Percentiles rank a stretch among this genome's conserved stretches.
Evolutionary conservation across 495 filamentous ascomycete genomes (phyloP).

Genomic region (Penicillium atrosanguineum): DNA sequence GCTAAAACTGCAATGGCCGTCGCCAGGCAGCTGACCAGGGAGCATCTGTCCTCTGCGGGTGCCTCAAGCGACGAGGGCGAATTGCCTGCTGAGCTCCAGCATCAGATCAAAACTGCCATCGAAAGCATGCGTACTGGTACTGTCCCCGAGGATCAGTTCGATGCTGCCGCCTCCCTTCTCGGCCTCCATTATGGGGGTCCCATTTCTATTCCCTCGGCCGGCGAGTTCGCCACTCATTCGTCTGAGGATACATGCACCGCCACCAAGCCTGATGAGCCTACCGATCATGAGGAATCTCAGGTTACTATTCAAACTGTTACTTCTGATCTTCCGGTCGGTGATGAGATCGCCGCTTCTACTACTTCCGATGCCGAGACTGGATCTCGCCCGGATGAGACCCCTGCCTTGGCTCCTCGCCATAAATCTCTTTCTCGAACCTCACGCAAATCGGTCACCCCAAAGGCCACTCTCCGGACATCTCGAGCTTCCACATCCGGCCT

Average conservation of each 20-base stretch:
- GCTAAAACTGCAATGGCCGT: slow-evolving; percentile 9
- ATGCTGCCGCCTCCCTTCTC: slow-evolving; percentile 18
- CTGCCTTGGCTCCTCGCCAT: slow-evolving; percentile 6
- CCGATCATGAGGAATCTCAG: background rate
- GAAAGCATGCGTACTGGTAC: slow-evolving; percentile 2
- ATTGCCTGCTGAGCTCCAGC: background rate
- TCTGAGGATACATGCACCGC: background rate
- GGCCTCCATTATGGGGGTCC: slow-evolving; percentile 1
- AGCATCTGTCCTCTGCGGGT: background rate
- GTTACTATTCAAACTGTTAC: background rate
- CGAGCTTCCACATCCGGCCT: background rate
- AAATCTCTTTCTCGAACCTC: background rate
- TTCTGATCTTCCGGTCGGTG: background rate
- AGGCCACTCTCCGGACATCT: background rate
- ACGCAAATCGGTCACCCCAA: background rate
- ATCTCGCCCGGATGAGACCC: slow-evolving; percentile 3
- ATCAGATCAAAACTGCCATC: slow-evolving; percentile 1
- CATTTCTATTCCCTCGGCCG: background rate
- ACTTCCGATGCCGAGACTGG: background rate
- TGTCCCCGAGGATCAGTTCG: slow-evolving; percentile 4
- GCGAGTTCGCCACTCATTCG: background rate
- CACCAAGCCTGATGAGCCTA: background rate
- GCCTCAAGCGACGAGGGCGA: background rate
- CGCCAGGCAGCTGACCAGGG: background rate
- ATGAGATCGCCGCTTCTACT: background rate